Percentiles rank a stretch among this genome's conserved stretches.
Conservation (phyloP, 2,329 filamentous ascomycete species). For the Penicillium crustosum region DNA sequence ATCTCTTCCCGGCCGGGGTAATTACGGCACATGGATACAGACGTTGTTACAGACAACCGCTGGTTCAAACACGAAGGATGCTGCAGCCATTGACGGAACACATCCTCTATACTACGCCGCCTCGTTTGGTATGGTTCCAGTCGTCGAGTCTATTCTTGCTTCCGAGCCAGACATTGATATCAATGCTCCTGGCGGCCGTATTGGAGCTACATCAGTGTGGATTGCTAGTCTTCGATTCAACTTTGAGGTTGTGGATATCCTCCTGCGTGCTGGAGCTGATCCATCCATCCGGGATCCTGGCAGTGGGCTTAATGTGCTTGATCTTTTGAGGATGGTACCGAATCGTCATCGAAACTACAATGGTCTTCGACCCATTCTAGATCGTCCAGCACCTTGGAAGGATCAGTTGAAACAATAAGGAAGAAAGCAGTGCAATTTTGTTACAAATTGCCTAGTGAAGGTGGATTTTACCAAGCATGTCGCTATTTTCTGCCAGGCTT, state of each 20-base stretch:
- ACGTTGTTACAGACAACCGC: conserved; percentile 3
- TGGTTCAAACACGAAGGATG: not conserved
- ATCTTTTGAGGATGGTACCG: conserved; percentile 7
- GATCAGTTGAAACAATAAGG: not conserved
- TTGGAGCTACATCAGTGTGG: conserved; percentile 20
- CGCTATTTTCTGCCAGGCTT: not conserved
- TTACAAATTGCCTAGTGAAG: not conserved
- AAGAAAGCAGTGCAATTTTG: not conserved
- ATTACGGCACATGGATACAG: conserved; percentile 22
- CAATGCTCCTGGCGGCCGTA: conserved; percentile 21
- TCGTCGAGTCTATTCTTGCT: conserved; percentile 17
- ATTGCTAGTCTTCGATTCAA: conserved; percentile 17
- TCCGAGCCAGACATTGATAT: conserved; percentile 19
- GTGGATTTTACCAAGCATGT: not conserved
- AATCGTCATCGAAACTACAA: not conserved
- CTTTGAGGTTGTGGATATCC: conserved; percentile 15
- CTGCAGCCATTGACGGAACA: conserved; percentile 12
- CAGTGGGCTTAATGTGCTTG: conserved; percentile 9
- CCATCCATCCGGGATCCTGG: conserved; percentile 19
- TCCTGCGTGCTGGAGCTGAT: conserved; percentile 23
- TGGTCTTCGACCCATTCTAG: conserved; percentile 12
- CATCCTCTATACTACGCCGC: conserved; percentile 24
- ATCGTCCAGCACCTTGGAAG: conserved; percentile 5
- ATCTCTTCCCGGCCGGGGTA: conserved; percentile 15
- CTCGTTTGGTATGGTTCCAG: conserved; percentile 21